Base-by-base conservation (phyloP, 2,329 filamentous ascomycete species). In the Botrytis elliptica region DNA sequence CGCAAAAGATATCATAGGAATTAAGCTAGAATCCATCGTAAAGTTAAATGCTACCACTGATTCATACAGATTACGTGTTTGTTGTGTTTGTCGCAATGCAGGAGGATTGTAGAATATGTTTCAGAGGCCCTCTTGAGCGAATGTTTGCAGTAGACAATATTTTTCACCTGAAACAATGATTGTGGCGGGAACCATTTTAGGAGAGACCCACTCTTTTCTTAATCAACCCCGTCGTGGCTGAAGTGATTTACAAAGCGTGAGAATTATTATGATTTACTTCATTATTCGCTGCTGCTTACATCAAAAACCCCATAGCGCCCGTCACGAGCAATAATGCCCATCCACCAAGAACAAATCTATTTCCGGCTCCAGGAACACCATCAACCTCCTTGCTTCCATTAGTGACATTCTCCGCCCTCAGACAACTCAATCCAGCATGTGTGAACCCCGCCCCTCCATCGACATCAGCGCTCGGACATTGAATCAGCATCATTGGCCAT, bases 401-500 rank as follows among this genome's bases (percentile, higher is more conserved):
- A 9, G 57, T 64, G 22, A 71, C 5, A 29, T 71, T 55, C 5
- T 10, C 52, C 44, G 69, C 69, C 4, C 57, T 64, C 18, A 71
- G 25, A 64, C 69, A 71, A 38, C 44, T 49, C 12, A 70, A 22
- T 25, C 29, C 29, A 14, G 68, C 57, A 14, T 1, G n/a, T 10
- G 57, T 49, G 18, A 62, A 22, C 20, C 57, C 57, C 8, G 20
- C n/a, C 38, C 57, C 55, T 36, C 40, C 42, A 36, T 12, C 4
- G n/a, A 42, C 22, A n/a, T 44, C 10, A 16, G 3, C 8, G 33
- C 36, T 71, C 14, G 69, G 59, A 40, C 44, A 52, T 46, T 71
- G 59, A 14, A 71, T 63, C 3, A 71, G 20, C 42, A 71, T 22
- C n/a, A 71, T 55, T 16, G 69, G 69, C 69, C 59, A 71, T 25